Evolutionary conservation across 1,284 basidiomycete genomes (phyloP).

Genomic region (Leucoagaricus sp.): DNA sequence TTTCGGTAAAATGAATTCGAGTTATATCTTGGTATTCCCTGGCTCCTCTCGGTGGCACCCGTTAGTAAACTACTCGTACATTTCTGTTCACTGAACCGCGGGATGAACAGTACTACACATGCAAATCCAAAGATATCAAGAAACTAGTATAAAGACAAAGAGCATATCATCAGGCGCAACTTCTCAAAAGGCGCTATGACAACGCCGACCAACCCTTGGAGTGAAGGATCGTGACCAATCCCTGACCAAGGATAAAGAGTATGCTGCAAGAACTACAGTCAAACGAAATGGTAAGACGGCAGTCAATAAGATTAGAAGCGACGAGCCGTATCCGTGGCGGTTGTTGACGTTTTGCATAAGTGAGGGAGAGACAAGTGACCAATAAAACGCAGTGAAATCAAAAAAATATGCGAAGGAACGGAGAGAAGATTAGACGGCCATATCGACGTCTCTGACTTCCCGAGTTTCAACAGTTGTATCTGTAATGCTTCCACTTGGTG

Average conservation of each 20-base stretch:
- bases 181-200: background rate
- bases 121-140: constrained; percentile 10
- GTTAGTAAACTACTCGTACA: constrained; percentile 3
- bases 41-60: background rate
- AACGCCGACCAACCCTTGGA: background rate
- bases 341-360: constrained; percentile 10
- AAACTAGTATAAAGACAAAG: background rate
- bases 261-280: background rate
- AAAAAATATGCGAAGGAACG: background rate
- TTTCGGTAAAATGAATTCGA: background rate
- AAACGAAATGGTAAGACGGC: constrained; percentile 1
- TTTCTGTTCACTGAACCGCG: background rate
- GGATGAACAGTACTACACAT: constrained; percentile 1
- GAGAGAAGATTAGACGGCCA: background rate
- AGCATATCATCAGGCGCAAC: background rate
- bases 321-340: constrained; percentile 4
- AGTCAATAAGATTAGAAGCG: constrained; percentile 12
- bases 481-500: background rate
- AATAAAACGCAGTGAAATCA: constrained; percentile 3
- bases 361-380: background rate
- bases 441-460: constrained; percentile 6
- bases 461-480: background rate
- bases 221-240: background rate
- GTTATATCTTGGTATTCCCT: background rate
- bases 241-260: background rate